Percentiles rank a stretch among this genome's conserved stretches.
phyloP scores from a whole-genome alignment of 106 monocot species.

The Dendrobium huoshanense region DNA sequence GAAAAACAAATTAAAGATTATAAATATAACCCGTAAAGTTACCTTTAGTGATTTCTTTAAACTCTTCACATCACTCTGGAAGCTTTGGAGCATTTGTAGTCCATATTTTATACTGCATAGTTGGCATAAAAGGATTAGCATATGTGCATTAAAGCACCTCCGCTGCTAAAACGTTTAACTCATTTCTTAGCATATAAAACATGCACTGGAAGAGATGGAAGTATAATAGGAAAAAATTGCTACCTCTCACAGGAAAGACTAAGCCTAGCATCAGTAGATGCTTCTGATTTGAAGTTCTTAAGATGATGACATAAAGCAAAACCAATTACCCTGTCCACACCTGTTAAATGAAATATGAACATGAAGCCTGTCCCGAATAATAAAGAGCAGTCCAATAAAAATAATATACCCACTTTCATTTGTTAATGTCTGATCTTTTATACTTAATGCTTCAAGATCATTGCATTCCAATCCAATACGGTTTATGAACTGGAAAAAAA shows the following conservation, averaged over 20 bases:
- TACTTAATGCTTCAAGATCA: slow-evolving; percentile 54
- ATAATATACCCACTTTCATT: slow-evolving; percentile 58
- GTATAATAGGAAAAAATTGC: not conserved
- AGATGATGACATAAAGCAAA: slow-evolving; percentile 60
- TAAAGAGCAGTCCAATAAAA: not conserved
- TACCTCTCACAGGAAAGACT: slow-evolving; percentile 17
- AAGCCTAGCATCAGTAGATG: slow-evolving; percentile 35
- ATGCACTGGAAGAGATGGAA: not conserved
- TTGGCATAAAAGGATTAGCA: not conserved
- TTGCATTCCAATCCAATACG: slow-evolving; percentile 54
- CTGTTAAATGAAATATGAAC: slow-evolving; percentile 21
- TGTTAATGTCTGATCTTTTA: slow-evolving; percentile 62
- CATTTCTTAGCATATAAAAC: not conserved
- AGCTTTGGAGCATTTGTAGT: slow-evolving; percentile 11
- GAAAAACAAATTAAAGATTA: not conserved
- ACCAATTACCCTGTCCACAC: slow-evolving; percentile 73
- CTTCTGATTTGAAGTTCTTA: slow-evolving; percentile 20
- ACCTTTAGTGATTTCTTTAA: slow-evolving; percentile 11
- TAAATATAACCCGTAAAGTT: not conserved
- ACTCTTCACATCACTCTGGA: slow-evolving; percentile 9
- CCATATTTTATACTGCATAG: slow-evolving; percentile 6
- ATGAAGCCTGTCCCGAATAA: not conserved
- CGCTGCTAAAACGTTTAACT: not conserved
- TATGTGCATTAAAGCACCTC: slow-evolving; percentile 3
- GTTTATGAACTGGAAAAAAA: slow-evolving; percentile 41